Conservation (phyloP, 768 basidiomycete genomes). For the Gloeopeniophorella convolvens region DNA sequence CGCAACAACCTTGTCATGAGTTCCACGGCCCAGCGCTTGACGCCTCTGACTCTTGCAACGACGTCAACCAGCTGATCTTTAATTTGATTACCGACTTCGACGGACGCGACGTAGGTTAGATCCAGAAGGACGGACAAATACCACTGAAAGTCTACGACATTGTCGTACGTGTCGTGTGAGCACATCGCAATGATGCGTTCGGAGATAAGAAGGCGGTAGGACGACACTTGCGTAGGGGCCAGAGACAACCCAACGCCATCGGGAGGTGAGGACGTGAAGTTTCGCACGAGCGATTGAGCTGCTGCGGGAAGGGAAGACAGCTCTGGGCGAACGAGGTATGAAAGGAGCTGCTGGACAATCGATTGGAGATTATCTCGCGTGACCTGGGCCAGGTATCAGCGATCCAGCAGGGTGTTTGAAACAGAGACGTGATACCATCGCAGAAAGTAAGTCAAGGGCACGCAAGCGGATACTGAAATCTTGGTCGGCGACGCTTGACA, state of each 20-base stretch:
- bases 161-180: slow-evolving; percentile 75
- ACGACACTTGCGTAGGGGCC: slow-evolving; percentile 64
- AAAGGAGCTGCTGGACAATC: slow-evolving; percentile 83
- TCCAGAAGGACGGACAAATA: slow-evolving; percentile 93
- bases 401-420: slow-evolving; percentile 3
- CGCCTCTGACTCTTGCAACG: slow-evolving; percentile 69
- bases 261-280: slow-evolving; percentile 40
- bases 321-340: slow-evolving; percentile 69
- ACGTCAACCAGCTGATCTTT: slow-evolving; percentile 84
- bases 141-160: slow-evolving; percentile 94
- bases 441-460: slow-evolving; percentile 87
- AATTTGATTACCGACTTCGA: slow-evolving; percentile 70
- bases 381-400: slow-evolving; percentile 44
- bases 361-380: slow-evolving; percentile 79
- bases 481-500: slow-evolving; percentile 83
- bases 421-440: slow-evolving; percentile 55
- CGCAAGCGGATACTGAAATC: slow-evolving; percentile 96
- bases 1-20: slow-evolving; percentile 76
- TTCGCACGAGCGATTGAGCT: slow-evolving; percentile 43
- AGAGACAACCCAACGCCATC: slow-evolving; percentile 29
- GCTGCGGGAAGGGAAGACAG: slow-evolving; percentile 51
- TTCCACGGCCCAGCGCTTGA: slow-evolving; percentile 73
- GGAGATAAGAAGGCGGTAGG: slow-evolving; percentile 80
- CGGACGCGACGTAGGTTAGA: slow-evolving; percentile 80
- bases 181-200: slow-evolving; percentile 84